Percentiles rank a stretch among this genome's conserved stretches.
These are phyloP conservation scores for Taiozyma sp. DNA, from an alignment of 1,139 yeast species.

Conservation along the genomic window DNA sequence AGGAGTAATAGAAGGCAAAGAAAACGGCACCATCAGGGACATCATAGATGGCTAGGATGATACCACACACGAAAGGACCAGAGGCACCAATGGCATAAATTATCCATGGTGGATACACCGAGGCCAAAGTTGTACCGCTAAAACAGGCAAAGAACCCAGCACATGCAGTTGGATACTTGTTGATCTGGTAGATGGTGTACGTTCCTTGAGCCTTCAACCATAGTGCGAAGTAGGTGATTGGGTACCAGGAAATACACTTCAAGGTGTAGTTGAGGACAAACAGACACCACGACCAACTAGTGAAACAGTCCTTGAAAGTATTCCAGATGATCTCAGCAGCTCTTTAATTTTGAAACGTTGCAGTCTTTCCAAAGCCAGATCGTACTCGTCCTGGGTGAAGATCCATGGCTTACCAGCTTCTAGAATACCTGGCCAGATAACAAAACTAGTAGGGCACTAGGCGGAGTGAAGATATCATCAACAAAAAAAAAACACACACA, in stretches of 20 bases:
- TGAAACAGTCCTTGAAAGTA: conserved; percentile 1
- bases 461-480: conserved; percentile 61
- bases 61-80: conserved; percentile 17
- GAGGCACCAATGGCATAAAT: conserved; percentile 11
- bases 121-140: conserved; percentile 4
- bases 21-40: conserved; percentile 19
- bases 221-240: conserved; percentile 14
- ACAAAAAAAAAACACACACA: conserved; percentile 69
- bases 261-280: conserved; percentile 1
- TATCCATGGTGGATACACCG: conserved; percentile 30
- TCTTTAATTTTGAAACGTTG: conserved; percentile 3
- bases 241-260: conserved; percentile 7
- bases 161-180: conserved; percentile 15
- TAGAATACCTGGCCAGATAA: conserved; percentile 56
- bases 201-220: conserved; percentile 13
- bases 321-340: conserved; percentile 1
- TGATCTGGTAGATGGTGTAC: conserved; percentile 14
- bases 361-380: conserved; percentile 35
- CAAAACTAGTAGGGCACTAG: conserved; percentile 40
- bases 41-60: conserved; percentile 35
- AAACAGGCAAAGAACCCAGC: conserved; percentile 8
- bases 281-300: conserved; percentile 4
- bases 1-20: conserved; percentile 31
- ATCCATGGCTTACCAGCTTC: conserved; percentile 7
- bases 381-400: conserved; percentile 31